These are phyloP conservation scores for Elongisporangium anandrum DNA, from an alignment of 352 stramenopile genomes.

Conservation along the genomic window DNA sequence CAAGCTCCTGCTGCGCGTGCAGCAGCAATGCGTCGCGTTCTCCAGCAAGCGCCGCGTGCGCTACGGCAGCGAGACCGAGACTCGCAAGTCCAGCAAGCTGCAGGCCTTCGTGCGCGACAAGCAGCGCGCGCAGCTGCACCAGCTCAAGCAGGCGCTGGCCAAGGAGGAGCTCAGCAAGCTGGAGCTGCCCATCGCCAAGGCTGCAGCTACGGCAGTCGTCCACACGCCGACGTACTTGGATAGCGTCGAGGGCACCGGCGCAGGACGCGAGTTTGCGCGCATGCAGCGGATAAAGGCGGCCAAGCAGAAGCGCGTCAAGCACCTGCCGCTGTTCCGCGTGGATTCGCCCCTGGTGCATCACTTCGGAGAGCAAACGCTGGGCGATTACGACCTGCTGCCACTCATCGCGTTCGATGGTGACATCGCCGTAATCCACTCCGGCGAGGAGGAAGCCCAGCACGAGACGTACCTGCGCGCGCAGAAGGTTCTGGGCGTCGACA, in stretches of 20 bases:
- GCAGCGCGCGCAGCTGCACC: constrained; percentile 41
- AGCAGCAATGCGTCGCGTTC: constrained; percentile 13
- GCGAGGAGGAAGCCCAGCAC: constrained; percentile 45
- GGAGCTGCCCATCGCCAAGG: constrained; percentile 4
- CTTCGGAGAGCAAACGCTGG: constrained; percentile 43
- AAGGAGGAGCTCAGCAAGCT: constrained; percentile 12
- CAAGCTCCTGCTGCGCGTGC: not conserved
- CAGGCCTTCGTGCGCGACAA: constrained; percentile 30
- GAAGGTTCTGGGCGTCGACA: constrained; percentile 64
- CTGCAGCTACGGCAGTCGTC: not conserved
- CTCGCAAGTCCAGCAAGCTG: constrained; percentile 12
- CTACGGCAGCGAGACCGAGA: constrained; percentile 13
- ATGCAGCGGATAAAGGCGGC: constrained; percentile 51
- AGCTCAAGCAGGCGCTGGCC: constrained; percentile 25
- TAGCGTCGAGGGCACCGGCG: not conserved
- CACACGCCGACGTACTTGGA: not conserved
- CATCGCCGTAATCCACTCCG: constrained; percentile 62
- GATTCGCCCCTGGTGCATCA: constrained; percentile 44
- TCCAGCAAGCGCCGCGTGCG: constrained; percentile 29
- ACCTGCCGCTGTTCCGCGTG: constrained; percentile 65
- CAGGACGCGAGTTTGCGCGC: constrained; percentile 35
- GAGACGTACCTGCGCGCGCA: constrained; percentile 47
- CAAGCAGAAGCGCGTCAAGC: constrained; percentile 44
- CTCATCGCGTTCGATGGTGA: constrained; percentile 39
- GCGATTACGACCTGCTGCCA: constrained; percentile 50